Conservation (phyloP, 352 stramenopile species). For the Globisporangium acanthophoron region DNA sequence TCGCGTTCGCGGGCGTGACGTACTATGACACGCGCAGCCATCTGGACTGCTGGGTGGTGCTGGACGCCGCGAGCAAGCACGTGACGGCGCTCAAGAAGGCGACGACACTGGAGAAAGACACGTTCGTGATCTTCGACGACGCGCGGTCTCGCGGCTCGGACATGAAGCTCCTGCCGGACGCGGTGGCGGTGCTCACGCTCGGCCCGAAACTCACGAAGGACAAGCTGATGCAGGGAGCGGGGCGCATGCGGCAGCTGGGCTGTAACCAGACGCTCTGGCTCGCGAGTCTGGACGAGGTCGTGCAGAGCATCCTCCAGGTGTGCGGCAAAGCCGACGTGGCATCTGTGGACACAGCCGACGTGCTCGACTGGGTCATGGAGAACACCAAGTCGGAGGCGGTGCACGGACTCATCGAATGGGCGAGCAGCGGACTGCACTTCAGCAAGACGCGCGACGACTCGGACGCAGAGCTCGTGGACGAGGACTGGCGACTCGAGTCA, state of each 20-base stretch:
- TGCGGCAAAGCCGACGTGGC: conserved; percentile 5
- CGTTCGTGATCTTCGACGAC: conserved; percentile 91
- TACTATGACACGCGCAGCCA: conserved; percentile 68
- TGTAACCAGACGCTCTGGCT: conserved; percentile 65
- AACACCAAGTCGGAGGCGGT: conserved; percentile 74
- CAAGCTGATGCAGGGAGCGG: conserved; percentile 90
- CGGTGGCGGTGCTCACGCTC: conserved; percentile 76
- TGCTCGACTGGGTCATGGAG: conserved; percentile 84
- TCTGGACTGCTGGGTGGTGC: conserved; percentile 70
- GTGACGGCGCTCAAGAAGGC: conserved; percentile 50
- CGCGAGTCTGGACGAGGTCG: conserved; percentile 62
- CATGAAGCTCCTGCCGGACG: conserved; percentile 66
- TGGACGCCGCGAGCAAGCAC: conserved; percentile 35
- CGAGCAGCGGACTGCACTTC: conserved; percentile 69
- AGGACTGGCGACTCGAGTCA: conserved; percentile 41
- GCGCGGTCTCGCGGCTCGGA: conserved; percentile 82
- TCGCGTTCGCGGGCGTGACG: conserved; percentile 55
- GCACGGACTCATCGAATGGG: conserved; percentile 70
- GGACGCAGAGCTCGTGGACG: conserved; percentile 26
- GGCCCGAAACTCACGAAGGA: conserved; percentile 87
- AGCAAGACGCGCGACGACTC: conserved; percentile 19
- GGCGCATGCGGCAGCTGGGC: conserved; percentile 78
- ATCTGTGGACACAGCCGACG: conserved; percentile 23
- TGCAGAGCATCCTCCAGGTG: conserved; percentile 29
- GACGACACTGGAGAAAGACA: conserved; percentile 65